Evolutionary conservation across 495 filamentous ascomycete genomes (phyloP).

Genomic region (Letharia columbiana): DNA sequence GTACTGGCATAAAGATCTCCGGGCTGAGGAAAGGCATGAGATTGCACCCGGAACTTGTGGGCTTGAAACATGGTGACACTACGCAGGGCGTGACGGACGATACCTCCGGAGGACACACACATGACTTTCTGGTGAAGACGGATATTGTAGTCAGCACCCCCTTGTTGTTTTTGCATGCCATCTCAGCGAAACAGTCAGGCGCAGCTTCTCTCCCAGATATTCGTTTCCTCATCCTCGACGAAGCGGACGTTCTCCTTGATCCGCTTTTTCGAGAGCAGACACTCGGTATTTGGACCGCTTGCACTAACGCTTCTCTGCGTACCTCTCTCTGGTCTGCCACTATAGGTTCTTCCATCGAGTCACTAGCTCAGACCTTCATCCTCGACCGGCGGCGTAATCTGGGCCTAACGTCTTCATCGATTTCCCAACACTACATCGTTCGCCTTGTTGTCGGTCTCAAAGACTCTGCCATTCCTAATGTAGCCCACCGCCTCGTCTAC

Average conservation of each 20-base stretch:
- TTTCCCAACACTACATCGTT: slow-evolving; percentile 42
- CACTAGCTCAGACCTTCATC: slow-evolving; percentile 57
- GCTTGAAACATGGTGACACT: slow-evolving; percentile 26
- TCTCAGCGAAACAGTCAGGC: slow-evolving; percentile 43
- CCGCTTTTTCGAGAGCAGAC: slow-evolving; percentile 86
- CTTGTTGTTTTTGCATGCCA: slow-evolving; percentile 62
- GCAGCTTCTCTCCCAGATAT: slow-evolving; percentile 52
- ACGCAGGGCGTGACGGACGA: slow-evolving; percentile 38
- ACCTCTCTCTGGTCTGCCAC: slow-evolving; percentile 91
- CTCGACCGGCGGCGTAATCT: slow-evolving; percentile 37
- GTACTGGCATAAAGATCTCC: slow-evolving; percentile 71
- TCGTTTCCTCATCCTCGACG: slow-evolving; percentile 70
- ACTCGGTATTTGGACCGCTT: slow-evolving; percentile 72
- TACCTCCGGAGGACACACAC: slow-evolving; percentile 30
- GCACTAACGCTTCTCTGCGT: slow-evolving; percentile 54
- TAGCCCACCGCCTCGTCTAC: slow-evolving; percentile 82
- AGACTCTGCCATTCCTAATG: slow-evolving; percentile 86
- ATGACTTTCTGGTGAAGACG: slow-evolving; percentile 43
- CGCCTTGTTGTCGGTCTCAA: slow-evolving; percentile 90
- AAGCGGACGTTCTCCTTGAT: slow-evolving; percentile 92
- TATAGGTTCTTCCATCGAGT: slow-evolving; percentile 87
- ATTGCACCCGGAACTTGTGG: slow-evolving; percentile 38
- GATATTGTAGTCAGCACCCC: slow-evolving; percentile 90
- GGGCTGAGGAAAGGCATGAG: slow-evolving; percentile 80
- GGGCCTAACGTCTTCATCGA: slow-evolving; percentile 6